Percentiles rank a stretch among this genome's conserved stretches.
Conservation (phyloP, 2,329 filamentous ascomycete species). For the Metarhizium album region DNA sequence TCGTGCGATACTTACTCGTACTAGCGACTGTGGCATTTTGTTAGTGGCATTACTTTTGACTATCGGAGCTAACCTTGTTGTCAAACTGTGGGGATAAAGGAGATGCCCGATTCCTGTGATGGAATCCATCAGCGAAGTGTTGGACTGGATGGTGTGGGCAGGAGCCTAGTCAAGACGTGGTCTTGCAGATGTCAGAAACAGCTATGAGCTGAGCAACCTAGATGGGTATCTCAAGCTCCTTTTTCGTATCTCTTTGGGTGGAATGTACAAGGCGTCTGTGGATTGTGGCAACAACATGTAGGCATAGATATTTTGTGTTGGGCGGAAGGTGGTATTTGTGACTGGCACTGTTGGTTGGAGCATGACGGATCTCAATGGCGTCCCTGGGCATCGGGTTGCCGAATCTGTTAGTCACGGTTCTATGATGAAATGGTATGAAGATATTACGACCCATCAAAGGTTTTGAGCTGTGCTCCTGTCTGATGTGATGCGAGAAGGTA, state of each 20-base stretch:
- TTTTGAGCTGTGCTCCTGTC: no score
- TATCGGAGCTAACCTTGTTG: not conserved
- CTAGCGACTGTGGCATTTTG: not conserved
- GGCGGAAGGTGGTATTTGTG: slow-evolving; percentile 5
- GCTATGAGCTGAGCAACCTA: not conserved
- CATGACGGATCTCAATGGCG: slow-evolving; percentile 13
- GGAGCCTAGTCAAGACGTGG: not conserved
- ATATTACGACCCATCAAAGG: slow-evolving; percentile 12
- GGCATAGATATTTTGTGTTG: slow-evolving; percentile 10
- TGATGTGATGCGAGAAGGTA: no score
- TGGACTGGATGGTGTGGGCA: not conserved
- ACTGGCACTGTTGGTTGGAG: slow-evolving; percentile 10
- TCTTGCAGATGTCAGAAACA: not conserved
- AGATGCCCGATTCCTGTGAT: not conserved
- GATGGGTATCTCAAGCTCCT: slow-evolving; percentile 8
- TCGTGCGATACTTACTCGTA: not conserved
- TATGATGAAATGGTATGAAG: slow-evolving; percentile 20
- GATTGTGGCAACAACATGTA: slow-evolving; percentile 11
- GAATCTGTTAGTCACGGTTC: slow-evolving; percentile 18
- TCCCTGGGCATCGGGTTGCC: slow-evolving; percentile 12
- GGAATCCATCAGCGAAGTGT: not conserved
- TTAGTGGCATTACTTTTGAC: not conserved
- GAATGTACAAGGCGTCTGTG: slow-evolving; percentile 6
- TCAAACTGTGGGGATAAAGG: not conserved
- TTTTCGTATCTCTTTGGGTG: slow-evolving; percentile 9